Percentiles rank a stretch among this genome's conserved stretches.
phyloP scores from a whole-genome alignment of 1,139 yeast genomes.

The Hemisphaericaspora xylofermentans region DNA sequence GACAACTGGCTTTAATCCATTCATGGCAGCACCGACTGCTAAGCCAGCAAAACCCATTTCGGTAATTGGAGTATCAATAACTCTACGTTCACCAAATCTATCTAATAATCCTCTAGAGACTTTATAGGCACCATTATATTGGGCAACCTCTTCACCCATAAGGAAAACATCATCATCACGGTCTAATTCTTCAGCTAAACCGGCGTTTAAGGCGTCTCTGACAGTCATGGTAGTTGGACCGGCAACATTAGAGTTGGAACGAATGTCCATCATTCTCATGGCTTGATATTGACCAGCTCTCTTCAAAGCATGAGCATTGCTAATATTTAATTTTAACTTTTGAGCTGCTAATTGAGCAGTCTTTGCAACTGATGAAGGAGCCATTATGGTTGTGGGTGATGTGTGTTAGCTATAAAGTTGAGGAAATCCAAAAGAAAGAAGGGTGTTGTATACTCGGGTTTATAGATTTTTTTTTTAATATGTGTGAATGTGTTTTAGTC shows the following conservation, averaged over 20 bases:
- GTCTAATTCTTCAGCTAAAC: conserved; percentile 96
- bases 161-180: conserved; percentile 90
- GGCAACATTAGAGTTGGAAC: conserved; percentile 49
- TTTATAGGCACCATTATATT: conserved; percentile 98
- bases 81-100: conserved; percentile 95
- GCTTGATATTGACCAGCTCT: conserved; percentile 38
- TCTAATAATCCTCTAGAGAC: conserved; percentile 93
- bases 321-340: conserved; percentile 27
- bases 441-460: background rate
- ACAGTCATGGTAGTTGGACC: conserved; percentile 78
- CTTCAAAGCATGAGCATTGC: conserved; percentile 20
- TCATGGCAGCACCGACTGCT: conserved; percentile 95
- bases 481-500: background rate
- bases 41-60: conserved; percentile 99
- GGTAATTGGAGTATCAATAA: conserved; percentile 96
- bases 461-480: background rate
- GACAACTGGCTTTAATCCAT: conserved; percentile 94
- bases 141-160: conserved; percentile 99
- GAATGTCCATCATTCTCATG: conserved; percentile 35
- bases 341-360: conserved; percentile 50
- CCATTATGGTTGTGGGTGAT: conserved; percentile 7
- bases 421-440: background rate
- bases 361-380: conserved; percentile 37
- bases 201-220: conserved; percentile 94
- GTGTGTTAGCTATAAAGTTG: too few species aligned